Base-by-base conservation (phyloP, 2,329 filamentous ascomycete genomes). In the Didymella segeticola region DNA sequence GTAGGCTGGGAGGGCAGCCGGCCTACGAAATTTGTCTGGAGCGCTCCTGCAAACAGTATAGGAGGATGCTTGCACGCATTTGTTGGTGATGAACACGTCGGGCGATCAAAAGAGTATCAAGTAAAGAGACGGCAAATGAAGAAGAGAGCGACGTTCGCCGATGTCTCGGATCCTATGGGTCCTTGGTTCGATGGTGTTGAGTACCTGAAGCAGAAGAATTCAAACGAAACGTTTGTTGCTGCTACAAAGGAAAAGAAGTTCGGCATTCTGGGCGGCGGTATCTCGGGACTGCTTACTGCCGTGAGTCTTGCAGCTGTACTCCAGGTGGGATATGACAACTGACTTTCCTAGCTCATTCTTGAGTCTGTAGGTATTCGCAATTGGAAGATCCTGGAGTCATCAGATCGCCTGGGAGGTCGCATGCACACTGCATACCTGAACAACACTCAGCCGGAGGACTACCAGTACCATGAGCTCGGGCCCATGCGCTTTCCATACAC, bases 161-260 rank as follows among this genome's bases (percentile, higher is more conserved):
- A 77, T 15, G 82, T 86, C 77, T 77, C 78, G 38, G 78, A 81
- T 39, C 74, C 76, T 2, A 81, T 75, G 65, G 83, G 83, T 0
- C 81, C 83, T 2, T 87, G 85, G 85, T 87, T 87, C 50, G 82
- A 87, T 62, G 85, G 84, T 8, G 84, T 87, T 11, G 79, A 76
- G 54, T 78, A 83, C 47, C 75, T 87, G 10, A 67, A 82, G 53
- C 74, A 79, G 29, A 83, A 82, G 61, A 76, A 84, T 56, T 73
- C 81, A 1, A 73, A 75, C 36, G 67, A 77, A 8, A 74, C 82
- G 0, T 81, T 83, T 60, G 82, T 81, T 8, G 68, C 74, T 3
- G 69, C 76, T 10, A 79, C 80, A 27, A 87, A 86, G 72, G 71
- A 67, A 41, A 85, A 84, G 67, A 72, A 63, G 23, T 77, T 88